A percentile compares a stretch with the other conserved stretches of the same genome.
Conservation (phyloP, 106 monocot genomes). For the Agapanthus africanus region DNA sequence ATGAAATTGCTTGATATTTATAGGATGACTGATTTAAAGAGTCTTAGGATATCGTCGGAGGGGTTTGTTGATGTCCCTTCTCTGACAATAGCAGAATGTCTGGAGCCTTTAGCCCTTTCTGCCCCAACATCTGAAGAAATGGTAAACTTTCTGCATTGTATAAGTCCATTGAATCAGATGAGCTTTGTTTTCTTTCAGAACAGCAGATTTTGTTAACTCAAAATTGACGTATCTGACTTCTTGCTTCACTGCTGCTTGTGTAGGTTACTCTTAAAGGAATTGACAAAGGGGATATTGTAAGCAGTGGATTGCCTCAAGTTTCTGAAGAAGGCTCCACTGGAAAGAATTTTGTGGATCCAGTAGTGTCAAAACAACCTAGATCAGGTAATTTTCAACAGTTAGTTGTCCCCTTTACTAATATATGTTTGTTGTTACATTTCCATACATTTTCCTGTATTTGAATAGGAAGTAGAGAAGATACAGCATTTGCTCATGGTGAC, state of each 20-base stretch:
- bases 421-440: neutral
- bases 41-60: slow-evolving; percentile 24
- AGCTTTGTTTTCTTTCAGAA: slow-evolving; percentile 13
- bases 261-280: slow-evolving; percentile 84
- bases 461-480: slow-evolving; percentile 46
- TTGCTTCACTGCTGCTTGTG: slow-evolving; percentile 5
- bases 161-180: neutral
- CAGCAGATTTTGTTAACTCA: slow-evolving; percentile 15
- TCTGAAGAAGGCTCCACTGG: slow-evolving; percentile 68
- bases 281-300: slow-evolving; percentile 82
- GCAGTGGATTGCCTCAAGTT: slow-evolving; percentile 54
- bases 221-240: slow-evolving; percentile 13
- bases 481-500: slow-evolving; percentile 27
- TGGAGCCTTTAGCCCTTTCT: slow-evolving; percentile 75
- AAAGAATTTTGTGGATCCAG: slow-evolving; percentile 31
- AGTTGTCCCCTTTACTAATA: neutral
- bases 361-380: slow-evolving; percentile 23
- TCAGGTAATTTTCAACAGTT: slow-evolving; percentile 41
- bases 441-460: neutral
- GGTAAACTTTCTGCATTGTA: slow-evolving; percentile 34
- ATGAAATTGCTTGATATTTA: slow-evolving; percentile 92
- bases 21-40: slow-evolving; percentile 53
- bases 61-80: slow-evolving; percentile 58
- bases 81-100: slow-evolving; percentile 43
- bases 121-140: slow-evolving; percentile 69